Conservation (phyloP, 2,329 filamentous ascomycete species). For the Capronia coronata region DNA sequence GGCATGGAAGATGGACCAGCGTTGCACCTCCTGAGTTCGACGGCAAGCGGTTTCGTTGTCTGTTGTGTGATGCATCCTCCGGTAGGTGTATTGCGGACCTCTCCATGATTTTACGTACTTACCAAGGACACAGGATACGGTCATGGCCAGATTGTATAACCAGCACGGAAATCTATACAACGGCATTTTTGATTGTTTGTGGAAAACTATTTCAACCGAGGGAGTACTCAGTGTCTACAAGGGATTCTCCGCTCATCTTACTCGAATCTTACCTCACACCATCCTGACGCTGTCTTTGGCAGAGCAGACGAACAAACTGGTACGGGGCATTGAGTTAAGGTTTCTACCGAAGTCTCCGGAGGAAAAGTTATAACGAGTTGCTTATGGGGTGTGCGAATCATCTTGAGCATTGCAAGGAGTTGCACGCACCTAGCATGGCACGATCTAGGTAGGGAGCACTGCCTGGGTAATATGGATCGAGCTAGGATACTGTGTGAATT, state of each 20-base stretch:
- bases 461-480: too few relatives aligned
- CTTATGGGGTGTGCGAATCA: background rate
- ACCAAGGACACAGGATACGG: conserved; percentile 58
- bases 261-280: conserved; percentile 89
- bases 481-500: too few relatives aligned
- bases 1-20: conserved; percentile 87
- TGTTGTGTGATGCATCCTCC: conserved; percentile 98
- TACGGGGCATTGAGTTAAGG: conserved; percentile 67
- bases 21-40: conserved; percentile 81
- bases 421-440: background rate
- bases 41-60: conserved; percentile 88
- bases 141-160: conserved; percentile 99
- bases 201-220: conserved; percentile 85
- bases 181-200: conserved; percentile 84
- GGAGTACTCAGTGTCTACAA: conserved; percentile 93
- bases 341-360: conserved; percentile 44
- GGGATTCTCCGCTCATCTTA: conserved; percentile 90
- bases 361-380: conserved; percentile 38
- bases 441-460: too few relatives aligned
- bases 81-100: conserved; percentile 49
- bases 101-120: conserved; percentile 12
- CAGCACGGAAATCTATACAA: conserved; percentile 96
- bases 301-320: conserved; percentile 92
- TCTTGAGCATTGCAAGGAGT: conserved; percentile 7
- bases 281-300: conserved; percentile 87